A percentile compares a stretch with the other conserved stretches of the same genome.
phyloP scores from a whole-genome alignment of 2,329 filamentous ascomycete genomes.

The Penicillium sp. region DNA sequence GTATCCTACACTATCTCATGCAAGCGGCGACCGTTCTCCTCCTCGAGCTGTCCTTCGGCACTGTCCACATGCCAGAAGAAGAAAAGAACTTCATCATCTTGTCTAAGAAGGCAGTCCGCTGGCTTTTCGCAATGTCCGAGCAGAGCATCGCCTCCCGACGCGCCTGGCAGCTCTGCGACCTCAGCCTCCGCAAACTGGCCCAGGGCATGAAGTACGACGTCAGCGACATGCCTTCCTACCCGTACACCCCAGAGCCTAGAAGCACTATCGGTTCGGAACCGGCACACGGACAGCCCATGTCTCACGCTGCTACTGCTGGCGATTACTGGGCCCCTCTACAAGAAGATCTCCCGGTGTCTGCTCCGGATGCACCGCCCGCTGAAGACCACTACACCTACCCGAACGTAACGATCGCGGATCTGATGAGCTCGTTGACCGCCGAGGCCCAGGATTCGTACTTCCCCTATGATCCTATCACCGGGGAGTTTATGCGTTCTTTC shows the following conservation, averaged over 20 bases:
- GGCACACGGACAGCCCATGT: background rate
- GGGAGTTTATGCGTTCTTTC: slow-evolving; percentile 35
- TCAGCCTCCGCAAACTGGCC: slow-evolving; percentile 29
- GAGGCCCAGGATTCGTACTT: slow-evolving; percentile 26
- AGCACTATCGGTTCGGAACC: slow-evolving; percentile 5
- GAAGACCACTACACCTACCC: slow-evolving; percentile 5
- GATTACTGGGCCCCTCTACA: slow-evolving; percentile 12
- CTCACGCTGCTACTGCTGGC: background rate
- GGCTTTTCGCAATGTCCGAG: slow-evolving; percentile 37
- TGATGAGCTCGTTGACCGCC: slow-evolving; percentile 4
- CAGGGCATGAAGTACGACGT: slow-evolving; percentile 30
- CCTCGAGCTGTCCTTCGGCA: slow-evolving; percentile 40
- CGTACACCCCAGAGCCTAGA: slow-evolving; percentile 13
- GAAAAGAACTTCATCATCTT: slow-evolving; percentile 30
- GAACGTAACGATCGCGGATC: slow-evolving; percentile 9
- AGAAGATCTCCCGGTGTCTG: slow-evolving; percentile 4
- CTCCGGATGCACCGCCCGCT: slow-evolving; percentile 5
- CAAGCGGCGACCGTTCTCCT: slow-evolving; percentile 39
- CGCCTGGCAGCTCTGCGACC: slow-evolving; percentile 37
- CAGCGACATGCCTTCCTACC: slow-evolving; percentile 26
- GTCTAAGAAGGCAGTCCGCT: slow-evolving; percentile 37
- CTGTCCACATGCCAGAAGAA: slow-evolving; percentile 37
- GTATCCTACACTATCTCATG: slow-evolving; percentile 39
- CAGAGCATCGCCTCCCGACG: slow-evolving; percentile 33
- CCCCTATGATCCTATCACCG: slow-evolving; percentile 34